Evolutionary conservation across 2,329 filamentous ascomycete genomes (phyloP).

Genomic region (Incumbomyces delicatus): DNA sequence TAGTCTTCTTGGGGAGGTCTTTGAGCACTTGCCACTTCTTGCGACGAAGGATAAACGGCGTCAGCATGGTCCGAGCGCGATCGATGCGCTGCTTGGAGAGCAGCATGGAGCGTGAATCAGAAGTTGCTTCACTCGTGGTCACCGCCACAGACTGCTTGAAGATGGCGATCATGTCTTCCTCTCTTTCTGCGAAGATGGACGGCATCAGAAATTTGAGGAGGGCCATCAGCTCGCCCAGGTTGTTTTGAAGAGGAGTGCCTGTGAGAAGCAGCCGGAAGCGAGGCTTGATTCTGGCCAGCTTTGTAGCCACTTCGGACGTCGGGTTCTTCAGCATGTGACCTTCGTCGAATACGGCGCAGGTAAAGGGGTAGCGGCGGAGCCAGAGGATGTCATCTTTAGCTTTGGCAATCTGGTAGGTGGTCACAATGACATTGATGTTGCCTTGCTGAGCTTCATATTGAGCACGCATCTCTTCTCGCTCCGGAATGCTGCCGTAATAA

Average conservation of each 20-base stretch:
- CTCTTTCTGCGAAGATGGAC: conserved; percentile 63
- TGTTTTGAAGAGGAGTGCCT: conserved; percentile 93
- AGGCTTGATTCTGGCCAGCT: conserved; percentile 65
- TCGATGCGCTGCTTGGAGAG: conserved; percentile 79
- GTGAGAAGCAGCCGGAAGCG: conserved; percentile 79
- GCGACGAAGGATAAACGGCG: conserved; percentile 85
- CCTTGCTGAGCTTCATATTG: conserved; percentile 54
- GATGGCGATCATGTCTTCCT: conserved; percentile 71
- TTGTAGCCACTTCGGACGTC: conserved; percentile 68
- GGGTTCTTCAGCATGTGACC: conserved; percentile 89
- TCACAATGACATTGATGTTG: conserved; percentile 59
- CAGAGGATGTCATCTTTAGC: conserved; percentile 54
- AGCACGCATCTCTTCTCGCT: conserved; percentile 58
- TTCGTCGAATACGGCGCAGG: conserved; percentile 73
- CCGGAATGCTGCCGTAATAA: conserved; percentile 61
- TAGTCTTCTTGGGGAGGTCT: conserved; percentile 71
- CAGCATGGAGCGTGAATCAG: conserved; percentile 56
- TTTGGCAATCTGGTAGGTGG: conserved; percentile 60
- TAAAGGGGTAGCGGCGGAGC: conserved; percentile 50
- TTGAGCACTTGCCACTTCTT: conserved; percentile 85
- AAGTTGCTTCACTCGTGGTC: conserved; percentile 44
- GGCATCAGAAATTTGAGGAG: conserved; percentile 93
- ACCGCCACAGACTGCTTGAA: conserved; percentile 89
- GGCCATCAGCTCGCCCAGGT: conserved; percentile 81
- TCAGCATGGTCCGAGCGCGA: conserved; percentile 81